Evolutionary conservation across 129 eudicot species (phyloP), one percentile per base, ranked within the genome.

Genomic region (Chrysanthemum lavandulifolium): DNA sequence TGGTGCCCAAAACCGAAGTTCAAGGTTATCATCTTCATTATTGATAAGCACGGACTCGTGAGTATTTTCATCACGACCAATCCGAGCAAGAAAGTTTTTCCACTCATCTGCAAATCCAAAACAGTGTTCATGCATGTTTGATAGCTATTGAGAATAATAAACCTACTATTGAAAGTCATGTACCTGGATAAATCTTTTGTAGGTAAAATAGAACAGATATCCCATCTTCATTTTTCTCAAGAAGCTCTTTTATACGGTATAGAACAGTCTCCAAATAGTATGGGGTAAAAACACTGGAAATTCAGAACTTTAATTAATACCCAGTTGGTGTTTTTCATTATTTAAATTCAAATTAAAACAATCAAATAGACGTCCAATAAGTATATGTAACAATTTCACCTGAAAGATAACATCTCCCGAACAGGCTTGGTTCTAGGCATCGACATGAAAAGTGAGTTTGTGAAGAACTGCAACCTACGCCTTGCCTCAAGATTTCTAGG

Each of bases 121-220:
- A 68, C 19, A 47, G 74, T 14, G 48, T 27, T 59, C 36, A 76
- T 48, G 18, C 54, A 29, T 29, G 31, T 7, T 23, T 48, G 31
- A 66, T 57, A 7, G 16, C 54, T 16, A 25, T 31, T 27, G 27
- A 31, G 67, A 11, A 21, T 3, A 40, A 10, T 51, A 69, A n/a
- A 61, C 48, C 10, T 61, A 21, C 64, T 21, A 21, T 13, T 78
- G 82, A 78, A 63, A 78, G 76, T 25, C 27, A 29, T 60, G 27
- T 83, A 89, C 99, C 99, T 84, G 99, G 99, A 85, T 80, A 95
- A 71, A 95, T 95, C 82, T 90, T 95, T 73, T 95, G 99, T 12
- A 95, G 94, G 77, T 95, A 95, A 86, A 95, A 95, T 77, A 95
- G 79, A 63, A 86, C 75, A 13, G 99, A 87, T 68, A 95, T 90